Evolutionary conservation across 768 basidiomycete species (phyloP), one percentile per base, ranked within the genome.

Genomic region (Guyanaporus albipodus): DNA sequence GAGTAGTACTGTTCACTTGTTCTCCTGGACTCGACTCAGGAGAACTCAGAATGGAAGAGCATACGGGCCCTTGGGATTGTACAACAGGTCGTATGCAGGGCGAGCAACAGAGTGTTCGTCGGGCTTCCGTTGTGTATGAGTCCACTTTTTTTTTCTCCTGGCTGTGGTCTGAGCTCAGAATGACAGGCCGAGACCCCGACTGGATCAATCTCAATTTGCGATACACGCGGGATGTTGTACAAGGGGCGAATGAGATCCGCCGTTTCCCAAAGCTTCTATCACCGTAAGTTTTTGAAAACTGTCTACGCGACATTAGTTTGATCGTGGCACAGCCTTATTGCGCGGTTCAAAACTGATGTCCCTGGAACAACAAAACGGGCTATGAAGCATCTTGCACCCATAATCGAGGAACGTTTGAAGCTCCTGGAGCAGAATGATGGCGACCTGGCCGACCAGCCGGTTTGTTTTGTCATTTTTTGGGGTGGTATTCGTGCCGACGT

Each of bases 221-320:
- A 0, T 70, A 63, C 41, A 56, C 70, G 3, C 19, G 46, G 5
- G 47, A 49, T 11, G 28, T 44, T 24, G 6, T 48, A 10, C 36
- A 43, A 18, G 41, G 23, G 17, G 55, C 50, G 0, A 24, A 23
- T 2, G 23, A 67, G 5, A 47, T 73, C 17, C 44, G 47, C 11
- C 22, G 62, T 0, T 62, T 70, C 32, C 75, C 74, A 2, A 28
- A 46, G 2, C 58, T 64, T 18, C 31, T 72, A 38, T 58, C 59
- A 48, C 63, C 64, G 70, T 70, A 42, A 47, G 60, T 53, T 28
- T 11, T 14, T 3, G 1, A 15, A 2, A 21, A n/a, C 24, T 32
- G 7, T 11, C 6, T 33, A n/a, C n/a, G n/a, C n/a, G 8, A 12
- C 9, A 15, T 8, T 15, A 33, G 18, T 1, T 3, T 8, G 12